phyloP scores from a whole-genome alignment of 306 rosid genomes.

The Pueraria montana region DNA sequence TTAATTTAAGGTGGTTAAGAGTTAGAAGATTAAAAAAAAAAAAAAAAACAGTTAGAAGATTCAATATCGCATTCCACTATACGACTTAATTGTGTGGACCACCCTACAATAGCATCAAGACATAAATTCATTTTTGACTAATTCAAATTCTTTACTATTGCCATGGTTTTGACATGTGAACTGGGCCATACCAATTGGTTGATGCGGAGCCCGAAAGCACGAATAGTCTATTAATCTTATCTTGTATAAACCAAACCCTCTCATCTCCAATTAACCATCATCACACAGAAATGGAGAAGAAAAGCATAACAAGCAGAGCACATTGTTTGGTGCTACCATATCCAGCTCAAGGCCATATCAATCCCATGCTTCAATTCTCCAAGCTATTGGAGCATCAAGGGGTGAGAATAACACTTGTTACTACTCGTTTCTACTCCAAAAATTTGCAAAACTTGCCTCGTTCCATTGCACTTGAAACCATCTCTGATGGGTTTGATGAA shows the following conservation, averaged over 20 bases:
- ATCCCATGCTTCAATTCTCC: slow-evolving; percentile 38
- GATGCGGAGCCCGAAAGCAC: too few relatives aligned
- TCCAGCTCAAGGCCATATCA: slow-evolving; percentile 15
- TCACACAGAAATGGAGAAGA: neutral
- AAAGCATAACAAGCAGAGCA: neutral
- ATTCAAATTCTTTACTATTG: too few relatives aligned
- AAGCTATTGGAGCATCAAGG: slow-evolving; percentile 15
- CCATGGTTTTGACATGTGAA: too few relatives aligned
- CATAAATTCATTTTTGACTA: too few relatives aligned
- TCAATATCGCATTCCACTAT: too few relatives aligned
- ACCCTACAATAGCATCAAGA: too few relatives aligned
- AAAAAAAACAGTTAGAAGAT: too few relatives aligned
- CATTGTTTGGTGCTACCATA: neutral
- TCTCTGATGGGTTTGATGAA: slow-evolving; percentile 42
- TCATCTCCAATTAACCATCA: neutral
- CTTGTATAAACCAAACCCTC: neutral
- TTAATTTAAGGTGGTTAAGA: too few relatives aligned
- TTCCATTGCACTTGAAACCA: slow-evolving; percentile 35
- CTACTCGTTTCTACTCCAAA: slow-evolving; percentile 13
- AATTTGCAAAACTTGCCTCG: slow-evolving; percentile 30
- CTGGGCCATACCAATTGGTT: too few relatives aligned
- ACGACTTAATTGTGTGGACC: too few relatives aligned
- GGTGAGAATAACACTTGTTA: slow-evolving; percentile 4
- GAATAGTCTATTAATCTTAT: neutral
- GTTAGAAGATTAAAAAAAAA: too few relatives aligned